These are phyloP conservation scores for Microstegium vimineum DNA, from an alignment of 176 grass and related monocot species.

Conservation along the genomic window DNA sequence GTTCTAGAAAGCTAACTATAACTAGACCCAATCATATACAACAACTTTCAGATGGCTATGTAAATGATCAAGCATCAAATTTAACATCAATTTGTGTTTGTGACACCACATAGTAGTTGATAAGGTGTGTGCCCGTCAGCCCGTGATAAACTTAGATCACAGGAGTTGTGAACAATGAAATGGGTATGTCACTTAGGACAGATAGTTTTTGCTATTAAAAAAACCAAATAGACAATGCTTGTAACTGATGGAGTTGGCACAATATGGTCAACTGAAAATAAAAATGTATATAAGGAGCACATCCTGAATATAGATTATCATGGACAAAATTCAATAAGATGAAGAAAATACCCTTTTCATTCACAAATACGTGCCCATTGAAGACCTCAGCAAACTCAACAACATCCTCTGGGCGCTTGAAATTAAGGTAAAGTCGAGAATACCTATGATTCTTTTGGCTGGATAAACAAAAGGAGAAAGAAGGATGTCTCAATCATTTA, in stretches of 20 bases:
- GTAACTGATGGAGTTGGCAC: constrained; percentile 5
- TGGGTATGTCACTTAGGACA: background rate
- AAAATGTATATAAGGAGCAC: background rate
- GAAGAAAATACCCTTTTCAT: constrained; percentile 83
- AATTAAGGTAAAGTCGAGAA: constrained; percentile 80
- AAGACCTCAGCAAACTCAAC: constrained; percentile 91
- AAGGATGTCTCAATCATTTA: constrained; percentile 1
- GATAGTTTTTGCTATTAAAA: background rate
- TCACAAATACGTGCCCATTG: constrained; percentile 82
- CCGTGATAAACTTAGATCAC: background rate
- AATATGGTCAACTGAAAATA: constrained; percentile 1
- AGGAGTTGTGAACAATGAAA: constrained; percentile 3
- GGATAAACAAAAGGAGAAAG: constrained; percentile 15
- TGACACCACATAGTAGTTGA: background rate
- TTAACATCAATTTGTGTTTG: background rate
- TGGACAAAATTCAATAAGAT: background rate
- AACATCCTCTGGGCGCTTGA: constrained; percentile 70
- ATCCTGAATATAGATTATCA: constrained; percentile 4
- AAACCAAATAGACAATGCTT: background rate
- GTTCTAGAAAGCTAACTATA: background rate
- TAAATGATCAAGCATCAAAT: constrained; percentile 1
- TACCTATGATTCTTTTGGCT: constrained; percentile 80
- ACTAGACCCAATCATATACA: background rate
- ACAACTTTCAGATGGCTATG: background rate
- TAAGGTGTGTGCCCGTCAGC: background rate